A percentile compares a stretch with the other conserved stretches of the same genome.
These are phyloP conservation scores for Verticillium zaregamsianum DNA, from an alignment of 2,329 filamentous ascomycete species.

Conservation along the genomic window DNA sequence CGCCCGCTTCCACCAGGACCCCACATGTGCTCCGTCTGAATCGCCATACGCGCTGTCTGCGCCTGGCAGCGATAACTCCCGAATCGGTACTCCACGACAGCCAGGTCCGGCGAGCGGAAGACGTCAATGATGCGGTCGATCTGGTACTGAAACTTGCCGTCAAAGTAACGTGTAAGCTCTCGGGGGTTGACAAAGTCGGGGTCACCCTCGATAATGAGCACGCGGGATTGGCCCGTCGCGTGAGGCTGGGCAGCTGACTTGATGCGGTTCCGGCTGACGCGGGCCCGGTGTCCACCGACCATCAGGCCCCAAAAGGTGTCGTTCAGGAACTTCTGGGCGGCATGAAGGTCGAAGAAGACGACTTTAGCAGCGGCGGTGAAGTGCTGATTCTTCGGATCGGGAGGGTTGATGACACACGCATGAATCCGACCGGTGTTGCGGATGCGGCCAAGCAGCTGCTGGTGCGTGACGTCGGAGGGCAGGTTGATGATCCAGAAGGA, in stretches of 20 bases:
- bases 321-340: constrained; percentile 30
- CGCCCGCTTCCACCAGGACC: constrained; percentile 6
- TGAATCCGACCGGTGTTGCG: constrained; percentile 45
- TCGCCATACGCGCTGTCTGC: constrained; percentile 35
- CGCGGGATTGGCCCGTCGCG: constrained; percentile 33
- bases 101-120: constrained; percentile 17
- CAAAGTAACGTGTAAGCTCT: constrained; percentile 36
- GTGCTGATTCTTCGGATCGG: constrained; percentile 29
- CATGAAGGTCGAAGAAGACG: constrained; percentile 39
- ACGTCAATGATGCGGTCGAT: constrained; percentile 36
- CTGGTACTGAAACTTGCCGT: constrained; percentile 39
- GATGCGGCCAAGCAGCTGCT: constrained; percentile 39
- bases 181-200: constrained; percentile 36
- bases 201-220: constrained; percentile 46
- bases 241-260: constrained; percentile 26
- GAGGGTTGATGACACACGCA: constrained; percentile 46
- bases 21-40: constrained; percentile 1
- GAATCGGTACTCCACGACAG: constrained; percentile 46
- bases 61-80: constrained; percentile 53
- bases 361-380: constrained; percentile 41
- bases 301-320: constrained; percentile 23
- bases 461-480: constrained; percentile 34
- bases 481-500: constrained; percentile 50
- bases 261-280: constrained; percentile 45
- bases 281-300: constrained; percentile 30